A percentile compares a stretch with the other conserved stretches of the same genome.
Conservation (phyloP, 208 protist species). For the Trypanosoma melophagium region DNA sequence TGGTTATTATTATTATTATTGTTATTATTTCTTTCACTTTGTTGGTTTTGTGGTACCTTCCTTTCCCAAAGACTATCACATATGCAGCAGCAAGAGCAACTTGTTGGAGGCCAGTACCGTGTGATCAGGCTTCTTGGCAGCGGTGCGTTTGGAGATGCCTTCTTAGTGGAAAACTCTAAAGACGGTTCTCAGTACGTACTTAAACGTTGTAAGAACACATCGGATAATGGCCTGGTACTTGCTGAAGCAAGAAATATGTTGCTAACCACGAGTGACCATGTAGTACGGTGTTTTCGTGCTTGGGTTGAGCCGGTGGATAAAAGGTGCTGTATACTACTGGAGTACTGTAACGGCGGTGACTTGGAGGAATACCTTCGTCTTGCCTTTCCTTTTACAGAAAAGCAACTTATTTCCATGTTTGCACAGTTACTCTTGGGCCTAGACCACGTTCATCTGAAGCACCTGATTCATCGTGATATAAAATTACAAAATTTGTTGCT, state of each 20-base stretch:
- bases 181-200: conserved; percentile 36
- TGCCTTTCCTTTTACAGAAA: conserved; percentile 47
- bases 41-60: neutral
- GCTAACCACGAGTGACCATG: conserved; percentile 50
- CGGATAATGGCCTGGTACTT: conserved; percentile 25
- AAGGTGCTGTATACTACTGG: conserved; percentile 60
- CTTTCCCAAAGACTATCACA: neutral
- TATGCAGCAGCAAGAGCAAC: conserved; percentile 4
- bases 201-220: conserved; percentile 44
- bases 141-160: conserved; percentile 51
- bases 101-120: conserved; percentile 22
- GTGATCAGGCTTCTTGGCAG: conserved; percentile 32
- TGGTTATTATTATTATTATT: no score
- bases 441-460: conserved; percentile 69
- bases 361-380: conserved; percentile 36
- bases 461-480: conserved; percentile 62
- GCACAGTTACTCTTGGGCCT: conserved; percentile 69
- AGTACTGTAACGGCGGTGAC: conserved; percentile 76
- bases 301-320: conserved; percentile 48
- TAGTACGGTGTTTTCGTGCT: conserved; percentile 43
- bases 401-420: conserved; percentile 45
- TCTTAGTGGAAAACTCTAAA: conserved; percentile 35
- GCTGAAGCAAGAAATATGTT: conserved; percentile 47
- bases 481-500: conserved; percentile 66
- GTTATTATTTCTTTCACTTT: neutral